Percentiles rank a stretch among this genome's conserved stretches.
phyloP scores from a whole-genome alignment of 495 filamentous ascomycete genomes.

The Aspergillus cristatus region DNA sequence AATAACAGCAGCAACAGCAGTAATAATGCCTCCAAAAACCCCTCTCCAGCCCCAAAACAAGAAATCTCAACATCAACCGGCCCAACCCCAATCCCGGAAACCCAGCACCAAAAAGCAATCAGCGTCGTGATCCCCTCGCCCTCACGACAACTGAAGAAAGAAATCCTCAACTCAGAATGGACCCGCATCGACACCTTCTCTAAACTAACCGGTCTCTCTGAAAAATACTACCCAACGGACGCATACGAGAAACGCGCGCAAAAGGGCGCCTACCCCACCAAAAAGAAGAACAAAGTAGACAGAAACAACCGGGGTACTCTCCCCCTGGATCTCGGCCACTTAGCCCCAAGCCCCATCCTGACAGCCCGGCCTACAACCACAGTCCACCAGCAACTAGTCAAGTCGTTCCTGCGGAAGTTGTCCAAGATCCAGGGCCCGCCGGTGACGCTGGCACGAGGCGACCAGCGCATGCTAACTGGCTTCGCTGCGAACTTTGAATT shows the following conservation, averaged over 20 bases:
- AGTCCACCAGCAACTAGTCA: conserved; percentile 4
- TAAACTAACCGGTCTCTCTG: conserved; percentile 10
- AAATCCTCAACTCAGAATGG: conserved; percentile 8
- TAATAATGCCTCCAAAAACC: background rate
- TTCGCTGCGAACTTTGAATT: conserved; percentile 34
- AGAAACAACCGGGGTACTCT: too few species aligned
- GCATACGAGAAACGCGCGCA: conserved; percentile 11
- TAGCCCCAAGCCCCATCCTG: conserved; percentile 5
- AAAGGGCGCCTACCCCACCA: conserved; percentile 15
- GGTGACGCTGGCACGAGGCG: conserved; percentile 14
- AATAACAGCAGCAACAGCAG: background rate
- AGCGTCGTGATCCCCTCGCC: conserved; percentile 21
- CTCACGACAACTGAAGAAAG: conserved; percentile 8
- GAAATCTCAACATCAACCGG: background rate
- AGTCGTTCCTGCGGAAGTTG: conserved; percentile 18
- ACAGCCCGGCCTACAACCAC: background rate
- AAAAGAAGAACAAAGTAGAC: background rate
- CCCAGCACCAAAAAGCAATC: background rate
- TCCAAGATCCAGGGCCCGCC: conserved; percentile 18
- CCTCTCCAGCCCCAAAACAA: background rate
- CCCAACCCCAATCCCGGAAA: conserved; percentile 4
- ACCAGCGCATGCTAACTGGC: conserved; percentile 13
- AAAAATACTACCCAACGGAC: conserved; percentile 18
- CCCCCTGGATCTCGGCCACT: too few species aligned
- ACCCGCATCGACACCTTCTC: background rate